These are phyloP conservation scores for Pulveroboletus sp. DNA, from an alignment of 768 basidiomycete genomes.

Conservation along the genomic window DNA sequence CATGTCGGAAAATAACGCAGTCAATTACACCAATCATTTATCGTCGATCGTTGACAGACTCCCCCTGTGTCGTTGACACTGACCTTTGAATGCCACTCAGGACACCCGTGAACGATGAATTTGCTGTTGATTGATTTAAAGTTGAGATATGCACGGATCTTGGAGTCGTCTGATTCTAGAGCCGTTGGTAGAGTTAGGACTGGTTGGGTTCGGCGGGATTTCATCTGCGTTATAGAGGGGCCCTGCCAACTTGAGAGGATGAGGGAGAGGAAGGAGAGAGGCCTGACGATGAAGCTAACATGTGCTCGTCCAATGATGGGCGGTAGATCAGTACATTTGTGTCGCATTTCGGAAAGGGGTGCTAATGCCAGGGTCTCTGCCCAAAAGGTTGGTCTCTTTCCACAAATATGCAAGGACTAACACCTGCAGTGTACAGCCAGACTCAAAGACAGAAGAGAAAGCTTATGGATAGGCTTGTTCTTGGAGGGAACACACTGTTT, in stretches of 20 bases:
- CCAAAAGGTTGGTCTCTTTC: slow-evolving; percentile 63
- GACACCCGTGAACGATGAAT: slow-evolving; percentile 30
- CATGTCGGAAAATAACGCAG: too few species aligned
- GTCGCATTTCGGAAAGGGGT: slow-evolving; percentile 41
- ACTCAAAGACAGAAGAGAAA: slow-evolving; percentile 56
- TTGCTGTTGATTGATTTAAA: slow-evolving; percentile 48
- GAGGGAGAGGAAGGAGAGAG: background rate
- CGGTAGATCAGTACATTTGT: slow-evolving; percentile 48
- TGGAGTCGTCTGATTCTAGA: slow-evolving; percentile 62
- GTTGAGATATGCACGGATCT: slow-evolving; percentile 51
- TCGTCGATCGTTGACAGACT: slow-evolving; percentile 14
- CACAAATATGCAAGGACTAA: slow-evolving; percentile 60
- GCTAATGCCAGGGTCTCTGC: slow-evolving; percentile 60
- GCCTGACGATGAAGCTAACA: slow-evolving; percentile 55
- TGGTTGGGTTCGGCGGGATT: slow-evolving; percentile 43
- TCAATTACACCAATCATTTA: background rate
- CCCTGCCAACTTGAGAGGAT: background rate
- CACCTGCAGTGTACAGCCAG: slow-evolving; percentile 54
- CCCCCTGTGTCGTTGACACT: slow-evolving; percentile 1
- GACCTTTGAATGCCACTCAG: slow-evolving; percentile 5
- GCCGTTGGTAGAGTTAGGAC: slow-evolving; percentile 56
- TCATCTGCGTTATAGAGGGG: slow-evolving; percentile 41
- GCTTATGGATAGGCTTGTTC: slow-evolving; percentile 47
- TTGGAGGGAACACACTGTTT: slow-evolving; percentile 55
- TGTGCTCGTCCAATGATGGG: slow-evolving; percentile 49